Base-by-base conservation (phyloP, 495 filamentous ascomycete species). In the Filosporella fistucella region DNA sequence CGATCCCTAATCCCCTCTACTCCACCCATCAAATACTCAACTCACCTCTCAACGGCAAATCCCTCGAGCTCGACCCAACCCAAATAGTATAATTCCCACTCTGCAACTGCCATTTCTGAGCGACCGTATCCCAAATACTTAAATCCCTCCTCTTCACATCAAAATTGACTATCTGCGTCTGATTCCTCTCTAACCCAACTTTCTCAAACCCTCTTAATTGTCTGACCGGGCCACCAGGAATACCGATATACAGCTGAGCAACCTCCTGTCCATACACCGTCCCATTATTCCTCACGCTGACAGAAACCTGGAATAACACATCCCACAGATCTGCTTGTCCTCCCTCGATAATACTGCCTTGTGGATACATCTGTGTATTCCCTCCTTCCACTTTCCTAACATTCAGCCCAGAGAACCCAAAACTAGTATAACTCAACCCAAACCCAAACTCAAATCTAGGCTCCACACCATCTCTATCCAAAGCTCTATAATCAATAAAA, bases 361-460 rank as follows among this genome's bases (percentile, higher is more conserved):
- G 57, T 8, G 62, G 71, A 42, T 57, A 69, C 29, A 51, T 46
- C 0, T 34, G 52, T 6, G 68, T 64, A 33, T 56, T 56, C 58
- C 39, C 50, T 8, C 36, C 56, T 0, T 36, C 42, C n/a, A 50
- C 39, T 26, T 55, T 49, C n/a, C 64, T 39, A 36, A 80, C 57
- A 0, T 47, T 25, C 3, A 79, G 64, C 20, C 55, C 58, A 1
- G 68, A 63, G 49, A 70, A 76, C 11, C 61, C 51, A 59, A 85
- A 88, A 3, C 69, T 80, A 3, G 81, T 83, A 60, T 85, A 88
- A 20, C 75, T 78, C 3, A 88, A 65, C 2, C 85, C 85, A 45
- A 77, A 87, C 11, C 85, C 86, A 52, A 89, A 89, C 52, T 84
- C 80, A 48, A 74, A 89, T 11, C 81, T 68, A 1, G 84, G 82